Conservation (phyloP, 805 yeast genomes). For the Ogataea degrootiae region DNA sequence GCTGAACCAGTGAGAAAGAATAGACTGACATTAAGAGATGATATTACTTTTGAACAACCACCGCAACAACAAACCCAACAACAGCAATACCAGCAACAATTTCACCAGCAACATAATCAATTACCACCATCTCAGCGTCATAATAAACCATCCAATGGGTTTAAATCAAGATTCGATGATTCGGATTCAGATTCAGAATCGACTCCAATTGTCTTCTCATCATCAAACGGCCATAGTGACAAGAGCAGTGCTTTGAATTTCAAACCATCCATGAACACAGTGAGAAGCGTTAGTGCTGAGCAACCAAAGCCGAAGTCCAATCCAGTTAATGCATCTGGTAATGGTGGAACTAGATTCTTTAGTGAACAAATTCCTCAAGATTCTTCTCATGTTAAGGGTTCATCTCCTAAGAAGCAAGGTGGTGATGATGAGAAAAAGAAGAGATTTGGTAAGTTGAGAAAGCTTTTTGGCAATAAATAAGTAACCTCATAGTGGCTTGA, state of each 20-base stretch:
- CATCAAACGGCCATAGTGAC: neutral
- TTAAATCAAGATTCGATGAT: conserved; percentile 56
- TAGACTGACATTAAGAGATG: conserved; percentile 23
- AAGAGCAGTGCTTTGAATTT: conserved; percentile 6
- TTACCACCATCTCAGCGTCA: conserved; percentile 1
- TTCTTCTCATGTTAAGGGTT: neutral
- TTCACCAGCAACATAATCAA: conserved; percentile 14
- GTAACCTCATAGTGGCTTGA: neutral
- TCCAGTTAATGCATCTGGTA: neutral
- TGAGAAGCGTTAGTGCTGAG: conserved; percentile 25
- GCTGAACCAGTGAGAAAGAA: conserved; percentile 27
- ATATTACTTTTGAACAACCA: conserved; percentile 4
- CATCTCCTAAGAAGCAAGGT: neutral
- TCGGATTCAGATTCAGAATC: conserved; percentile 55
- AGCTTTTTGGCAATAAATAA: conserved; percentile 27
- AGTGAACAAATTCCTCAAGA: conserved; percentile 20
- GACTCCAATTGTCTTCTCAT: neutral
- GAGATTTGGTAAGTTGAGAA: conserved; percentile 31
- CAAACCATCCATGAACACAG: conserved; percentile 14
- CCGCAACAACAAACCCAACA: conserved; percentile 1
- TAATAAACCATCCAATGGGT: conserved; percentile 16
- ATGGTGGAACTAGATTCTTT: conserved; percentile 19
- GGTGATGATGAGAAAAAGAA: conserved; percentile 25
- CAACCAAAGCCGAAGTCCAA: conserved; percentile 8
- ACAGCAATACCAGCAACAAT: conserved; percentile 7